Evolutionary conservation across 345 rosid species (phyloP), one percentile per base, ranked within the genome.

Genomic region (Tarenaya hassleriana): DNA sequence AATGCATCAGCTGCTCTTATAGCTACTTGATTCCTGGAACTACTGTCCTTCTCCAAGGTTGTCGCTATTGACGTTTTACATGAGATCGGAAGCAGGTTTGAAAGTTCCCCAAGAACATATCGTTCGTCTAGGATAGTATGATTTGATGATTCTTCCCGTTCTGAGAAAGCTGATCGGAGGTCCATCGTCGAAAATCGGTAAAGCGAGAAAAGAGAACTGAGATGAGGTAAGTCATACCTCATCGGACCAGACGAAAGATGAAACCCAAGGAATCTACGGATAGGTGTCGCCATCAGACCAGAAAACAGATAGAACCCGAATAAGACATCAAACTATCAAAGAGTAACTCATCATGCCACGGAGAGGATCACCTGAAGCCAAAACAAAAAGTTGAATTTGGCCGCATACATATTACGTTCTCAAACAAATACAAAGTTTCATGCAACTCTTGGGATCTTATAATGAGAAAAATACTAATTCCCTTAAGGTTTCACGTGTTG

Each of bases 41-140:
- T 1, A 31, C 1, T 5, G 5, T 55, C 72, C 8, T 61, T 60
- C 8, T 38, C 49, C 1, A 50, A 29, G 32, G 14, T 50, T 1
- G 60, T 34, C 39, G n/a, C n/a, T n/a, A 50, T 7, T 17, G 74
- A 27, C 29, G 39, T 11, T 10, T 46, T 68, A 17, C 41, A 53
- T 40, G 78, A 58, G 39, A 82, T 47, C 5, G 72, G 77, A 42
- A 90, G 73, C 53, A 90, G 31, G 16, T 77, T 70, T 15, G 91
- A 80, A 47, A 90, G 80, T 44, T 80, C 79, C 58, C 58, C 27
- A 0, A 90, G 80, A 47, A 90, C 75, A 31, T 41, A 50, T 41
- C 60, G 59, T 62, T 90, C 97, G 9, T 79, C 73, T 3, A 69
- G 7, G 20, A 34, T 39, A 7, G 46, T 18, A 18, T 48, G 67